phyloP scores from a whole-genome alignment of 805 yeast species.

The Vanderwaltozyma verrucispora region DNA sequence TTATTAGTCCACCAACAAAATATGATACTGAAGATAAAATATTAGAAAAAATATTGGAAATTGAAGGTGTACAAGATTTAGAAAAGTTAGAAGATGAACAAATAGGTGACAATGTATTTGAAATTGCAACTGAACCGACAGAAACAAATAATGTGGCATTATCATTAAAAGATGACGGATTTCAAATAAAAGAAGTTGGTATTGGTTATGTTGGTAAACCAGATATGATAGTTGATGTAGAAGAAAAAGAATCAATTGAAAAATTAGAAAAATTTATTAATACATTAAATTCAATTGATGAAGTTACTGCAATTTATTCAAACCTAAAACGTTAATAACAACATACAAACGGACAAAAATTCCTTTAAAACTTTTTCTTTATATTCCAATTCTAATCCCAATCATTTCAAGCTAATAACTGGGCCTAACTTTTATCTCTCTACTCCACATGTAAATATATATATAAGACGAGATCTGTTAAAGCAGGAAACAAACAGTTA shows the following conservation, averaged over 20 bases:
- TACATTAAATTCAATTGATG: conserved; percentile 68
- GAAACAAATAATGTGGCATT: conserved; percentile 55
- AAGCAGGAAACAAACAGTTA: too few species aligned
- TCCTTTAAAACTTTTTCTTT: too few species aligned
- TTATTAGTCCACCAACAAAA: conserved; percentile 35
- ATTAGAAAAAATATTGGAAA: conserved; percentile 65
- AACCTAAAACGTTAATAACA: conserved; percentile 32
- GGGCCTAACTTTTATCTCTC: not conserved
- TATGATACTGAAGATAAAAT: conserved; percentile 41
- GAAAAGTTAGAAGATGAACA: conserved; percentile 39
- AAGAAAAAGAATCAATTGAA: conserved; percentile 39
- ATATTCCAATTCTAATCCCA: too few species aligned
- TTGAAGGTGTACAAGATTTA: conserved; percentile 67
- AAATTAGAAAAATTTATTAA: conserved; percentile 47
- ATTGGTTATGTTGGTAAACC: conserved; percentile 55
- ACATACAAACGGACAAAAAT: too few species aligned
- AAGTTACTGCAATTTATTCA: conserved; percentile 69
- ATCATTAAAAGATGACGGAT: conserved; percentile 38
- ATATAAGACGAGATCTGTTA: too few species aligned
- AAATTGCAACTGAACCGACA: conserved; percentile 50
- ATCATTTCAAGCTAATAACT: too few species aligned
- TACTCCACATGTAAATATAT: too few species aligned
- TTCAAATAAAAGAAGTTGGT: conserved; percentile 58
- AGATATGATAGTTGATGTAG: conserved; percentile 47
- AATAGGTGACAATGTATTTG: conserved; percentile 2